Base-by-base conservation (phyloP, 2,329 filamentous ascomycete species). In the Coniosporium tulheliwenetii region DNA sequence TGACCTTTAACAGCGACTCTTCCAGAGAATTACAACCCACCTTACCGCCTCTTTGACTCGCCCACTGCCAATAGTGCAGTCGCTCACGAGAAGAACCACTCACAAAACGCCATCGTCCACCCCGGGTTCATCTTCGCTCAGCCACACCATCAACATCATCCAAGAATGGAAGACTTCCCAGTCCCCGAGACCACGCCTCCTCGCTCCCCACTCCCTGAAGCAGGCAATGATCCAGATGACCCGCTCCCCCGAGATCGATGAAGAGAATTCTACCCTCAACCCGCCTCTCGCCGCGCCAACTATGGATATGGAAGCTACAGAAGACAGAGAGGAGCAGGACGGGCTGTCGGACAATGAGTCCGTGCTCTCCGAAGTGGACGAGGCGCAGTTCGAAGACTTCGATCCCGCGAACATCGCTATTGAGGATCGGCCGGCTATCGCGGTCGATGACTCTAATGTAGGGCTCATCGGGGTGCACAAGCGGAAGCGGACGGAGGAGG, bases 381-480 rank as follows among this genome's bases (percentile, higher is more conserved):
- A 79, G 52, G 70, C 70, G 34, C 71, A 79, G 52, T 77, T 79
- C 48, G 73, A 76, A 45, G 69, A 79, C 50, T 79, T 79, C 50
- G 72, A 80, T 49, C 69, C 72, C 0, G 66, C 66, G 43, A 71
- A 74, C 40, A 67, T 79, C 34, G 69, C 72, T 41, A 70, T 79
- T 44, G 71, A 77, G 37, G 73, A 76, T 47, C 10, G 36, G 13
- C 70, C 72, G 3, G 64, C 69, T 35, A 63, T 74, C 36, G 66
- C 67, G 8, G 73, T 79, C 26, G 75, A 79, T 47, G 73, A 77
- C 45, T 70, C 70, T 45, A 78, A 75, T 42, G 60, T 79, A 46
- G 73, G 69, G 44, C 52, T 74, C 43, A 70, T 79, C 45, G 72
- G 76, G 43, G 70, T 75, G 41, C 70, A 77, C 59, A 78, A 78